Evolutionary conservation across 306 rosid genomes (phyloP).

Genomic region (Gastrolobium bilobum): DNA sequence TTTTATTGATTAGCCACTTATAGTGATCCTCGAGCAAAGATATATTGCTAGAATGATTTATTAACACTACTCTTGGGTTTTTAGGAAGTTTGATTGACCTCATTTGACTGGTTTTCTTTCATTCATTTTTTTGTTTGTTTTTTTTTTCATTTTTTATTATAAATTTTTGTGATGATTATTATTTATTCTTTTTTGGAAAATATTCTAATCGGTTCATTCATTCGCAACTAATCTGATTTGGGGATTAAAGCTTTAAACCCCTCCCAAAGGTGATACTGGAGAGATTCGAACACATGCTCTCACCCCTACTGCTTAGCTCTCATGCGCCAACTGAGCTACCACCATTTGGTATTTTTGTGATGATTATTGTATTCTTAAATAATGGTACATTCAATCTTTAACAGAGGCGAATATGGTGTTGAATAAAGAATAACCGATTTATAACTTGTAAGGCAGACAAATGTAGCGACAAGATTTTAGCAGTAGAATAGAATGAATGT

Average conservation of each 20-base stretch:
- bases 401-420: not conserved
- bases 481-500: not conserved
- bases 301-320: no score
- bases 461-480: not conserved
- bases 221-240: no score
- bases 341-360: not conserved
- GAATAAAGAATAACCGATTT: slow-evolving; percentile 21
- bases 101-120: not conserved
- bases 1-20: no score
- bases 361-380: not conserved
- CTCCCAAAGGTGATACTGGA: no score
- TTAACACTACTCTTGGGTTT: not conserved
- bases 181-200: no score
- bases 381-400: not conserved
- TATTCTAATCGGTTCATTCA: no score
- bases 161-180: not conserved
- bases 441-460: slow-evolving; percentile 19
- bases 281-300: no score
- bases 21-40: no score
- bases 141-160: not conserved
- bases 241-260: no score
- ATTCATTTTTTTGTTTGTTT: not conserved
- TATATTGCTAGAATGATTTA: no score
- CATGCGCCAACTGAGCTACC: no score
- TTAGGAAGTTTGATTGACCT: no score